A percentile compares a stretch with the other conserved stretches of the same genome.
These are phyloP conservation scores for Hydnomerulius pinastri DNA, from an alignment of 768 basidiomycete genomes.

Conservation along the genomic window DNA sequence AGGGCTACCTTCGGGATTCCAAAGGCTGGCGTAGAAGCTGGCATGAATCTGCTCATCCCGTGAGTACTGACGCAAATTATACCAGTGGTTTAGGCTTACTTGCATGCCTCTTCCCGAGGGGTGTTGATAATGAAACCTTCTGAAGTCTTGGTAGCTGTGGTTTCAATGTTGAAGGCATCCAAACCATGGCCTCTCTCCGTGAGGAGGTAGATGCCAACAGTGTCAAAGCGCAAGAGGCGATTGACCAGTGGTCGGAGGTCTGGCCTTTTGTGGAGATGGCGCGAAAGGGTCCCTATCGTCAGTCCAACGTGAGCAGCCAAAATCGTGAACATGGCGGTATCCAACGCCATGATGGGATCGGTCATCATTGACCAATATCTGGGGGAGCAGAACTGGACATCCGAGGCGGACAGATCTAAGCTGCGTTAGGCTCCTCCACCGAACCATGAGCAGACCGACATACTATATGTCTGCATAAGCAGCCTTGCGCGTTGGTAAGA, in stretches of 20 bases:
- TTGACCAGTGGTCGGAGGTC: conserved; percentile 52
- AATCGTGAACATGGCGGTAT: conserved; percentile 56
- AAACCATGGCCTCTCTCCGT: conserved; percentile 61
- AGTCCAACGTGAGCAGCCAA: conserved; percentile 54
- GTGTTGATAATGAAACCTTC: conserved; percentile 58
- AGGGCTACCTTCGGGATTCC: conserved; percentile 56
- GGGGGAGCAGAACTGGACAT: conserved; percentile 49
- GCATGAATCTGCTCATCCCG: conserved; percentile 52
- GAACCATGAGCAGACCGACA: conserved; percentile 14
- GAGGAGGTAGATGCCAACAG: conserved; percentile 53
- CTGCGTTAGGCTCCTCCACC: background rate
- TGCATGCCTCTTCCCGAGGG: conserved; percentile 57
- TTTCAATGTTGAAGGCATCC: conserved; percentile 63
- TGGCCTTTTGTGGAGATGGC: conserved; percentile 48
- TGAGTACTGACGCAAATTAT: background rate
- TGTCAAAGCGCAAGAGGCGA: conserved; percentile 52
- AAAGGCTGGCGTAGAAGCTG: conserved; percentile 54
- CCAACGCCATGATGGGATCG: conserved; percentile 52
- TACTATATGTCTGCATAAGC: conserved; percentile 52
- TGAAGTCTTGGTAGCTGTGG: conserved; percentile 52
- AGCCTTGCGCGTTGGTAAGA: conserved; percentile 53
- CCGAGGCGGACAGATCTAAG: conserved; percentile 39
- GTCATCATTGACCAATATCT: conserved; percentile 56
- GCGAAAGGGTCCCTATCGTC: conserved; percentile 54
- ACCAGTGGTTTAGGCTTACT: conserved; percentile 36